Base-by-base conservation (phyloP, 2,329 filamentous ascomycete genomes). In the Bipolaris cookei region DNA sequence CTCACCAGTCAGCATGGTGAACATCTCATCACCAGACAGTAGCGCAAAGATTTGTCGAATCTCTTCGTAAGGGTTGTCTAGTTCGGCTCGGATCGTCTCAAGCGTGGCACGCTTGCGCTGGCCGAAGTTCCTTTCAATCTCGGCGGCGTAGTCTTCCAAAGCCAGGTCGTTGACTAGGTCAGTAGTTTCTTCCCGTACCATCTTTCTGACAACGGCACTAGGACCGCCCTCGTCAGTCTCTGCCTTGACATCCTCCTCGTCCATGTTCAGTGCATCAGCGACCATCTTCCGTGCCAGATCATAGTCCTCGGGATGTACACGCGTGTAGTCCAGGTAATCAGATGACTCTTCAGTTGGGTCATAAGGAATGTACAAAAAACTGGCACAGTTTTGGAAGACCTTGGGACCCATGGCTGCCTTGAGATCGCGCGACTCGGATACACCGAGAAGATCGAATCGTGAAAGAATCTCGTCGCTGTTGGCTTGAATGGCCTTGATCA, bases 221-320 rank as follows among this genome's bases (percentile, higher is more conserved):
- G 90, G 84, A 0, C 95, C 95, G 62, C 92, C 91, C 71, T 97
- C 92, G 64, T 96, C 91, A 4, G 90, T 90, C 78, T 98, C 93
- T 1, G 90, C 92, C 77, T 97, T 96, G 73, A 99, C 92, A 70
- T 99, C 95, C 80, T 99, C 95, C 78, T 99, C 95, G 67, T 99
- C 95, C 65, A 99, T 84, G 74, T 97, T 94, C 45, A 99, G 82
- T 14, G 95, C 95, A 81, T 99, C 95, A 3, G 95, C 95, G 18
- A 95, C 95, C 89, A 99, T 98, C 79, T 99, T 99, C 67, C 94
- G 91, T 46, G 92, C 95, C 60, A 99, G 88, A 67, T 99, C 95
- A 77, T 99, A 99, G 74, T 99, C 95, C 80, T 99, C 95, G 1
- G 95, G 95, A 71, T 99, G 95, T 16, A 99, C 92, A 80, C 95